Evolutionary conservation across 345 rosid genomes (phyloP).

Genomic region (Streptanthus diversifolius): DNA sequence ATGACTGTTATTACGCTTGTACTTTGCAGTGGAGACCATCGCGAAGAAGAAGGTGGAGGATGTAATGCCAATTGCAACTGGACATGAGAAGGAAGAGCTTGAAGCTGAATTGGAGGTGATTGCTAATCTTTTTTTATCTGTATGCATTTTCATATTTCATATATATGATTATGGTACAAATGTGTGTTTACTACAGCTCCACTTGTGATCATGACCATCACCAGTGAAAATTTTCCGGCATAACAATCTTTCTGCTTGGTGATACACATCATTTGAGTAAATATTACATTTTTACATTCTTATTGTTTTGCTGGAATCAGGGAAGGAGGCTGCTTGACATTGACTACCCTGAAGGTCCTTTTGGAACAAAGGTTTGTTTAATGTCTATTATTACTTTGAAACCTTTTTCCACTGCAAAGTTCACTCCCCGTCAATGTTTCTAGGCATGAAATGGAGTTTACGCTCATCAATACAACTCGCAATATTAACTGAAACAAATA

Average conservation of each 20-base stretch:
- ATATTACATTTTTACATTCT: neutral
- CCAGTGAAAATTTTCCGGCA: neutral
- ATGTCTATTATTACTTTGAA: neutral
- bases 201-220: neutral
- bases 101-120: slow-evolving; percentile 69
- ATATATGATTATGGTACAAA: neutral
- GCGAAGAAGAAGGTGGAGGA: slow-evolving; percentile 68
- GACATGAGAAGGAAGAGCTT: slow-evolving; percentile 90
- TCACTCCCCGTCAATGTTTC: neutral
- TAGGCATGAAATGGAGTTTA: neutral
- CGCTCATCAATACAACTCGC: neutral
- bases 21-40: slow-evolving; percentile 38
- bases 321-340: slow-evolving; percentile 72
- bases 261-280: neutral
- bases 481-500: neutral
- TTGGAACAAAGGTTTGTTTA: slow-evolving; percentile 81
- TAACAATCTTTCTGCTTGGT: neutral
- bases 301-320: slow-evolving; percentile 34
- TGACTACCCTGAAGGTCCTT: slow-evolving; percentile 73
- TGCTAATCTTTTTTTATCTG: neutral
- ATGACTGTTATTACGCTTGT: neutral
- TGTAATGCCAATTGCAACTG: slow-evolving; percentile 83
- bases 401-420: neutral
- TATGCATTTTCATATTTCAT: neutral
- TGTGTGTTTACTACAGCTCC: neutral